Evolutionary conservation across 2,329 filamentous ascomycete species (phyloP).

Genomic region (Sordariomycetes sp.): DNA sequence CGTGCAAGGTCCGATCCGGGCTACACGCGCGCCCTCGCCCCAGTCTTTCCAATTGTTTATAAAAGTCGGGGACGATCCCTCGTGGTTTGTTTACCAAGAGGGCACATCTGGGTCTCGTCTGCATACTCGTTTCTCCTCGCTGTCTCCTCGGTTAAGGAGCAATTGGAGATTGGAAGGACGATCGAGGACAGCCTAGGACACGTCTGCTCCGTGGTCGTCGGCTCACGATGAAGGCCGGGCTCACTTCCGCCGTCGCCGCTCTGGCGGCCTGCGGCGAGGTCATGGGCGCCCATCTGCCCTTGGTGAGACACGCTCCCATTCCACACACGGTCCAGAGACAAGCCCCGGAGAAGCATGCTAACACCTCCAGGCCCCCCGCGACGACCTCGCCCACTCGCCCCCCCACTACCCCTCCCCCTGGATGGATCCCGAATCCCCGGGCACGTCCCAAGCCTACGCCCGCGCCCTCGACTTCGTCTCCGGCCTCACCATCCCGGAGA

Average conservation of each 20-base stretch:
- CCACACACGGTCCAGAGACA: neutral
- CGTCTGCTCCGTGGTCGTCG: neutral
- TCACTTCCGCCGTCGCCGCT: neutral
- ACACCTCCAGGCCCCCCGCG: neutral
- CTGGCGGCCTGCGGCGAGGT: constrained; percentile 6
- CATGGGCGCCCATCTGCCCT: constrained; percentile 3
- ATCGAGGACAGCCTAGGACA: neutral
- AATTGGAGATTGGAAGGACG: neutral
- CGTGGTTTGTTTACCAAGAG: no score
- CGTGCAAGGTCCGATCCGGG: no score
- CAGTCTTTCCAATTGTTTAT: no score
- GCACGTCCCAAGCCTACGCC: constrained; percentile 64
- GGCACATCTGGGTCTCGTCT: neutral
- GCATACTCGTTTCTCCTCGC: neutral
- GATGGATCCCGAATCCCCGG: constrained; percentile 58
- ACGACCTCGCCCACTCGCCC: constrained; percentile 23
- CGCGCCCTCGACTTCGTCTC: constrained; percentile 71
- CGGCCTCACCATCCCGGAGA: constrained; percentile 71
- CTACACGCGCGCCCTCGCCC: no score
- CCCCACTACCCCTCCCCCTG: constrained; percentile 81
- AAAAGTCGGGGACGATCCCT: no score
- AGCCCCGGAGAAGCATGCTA: neutral
- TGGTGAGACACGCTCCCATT: neutral
- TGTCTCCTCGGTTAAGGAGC: neutral
- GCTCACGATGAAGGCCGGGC: neutral